These are phyloP conservation scores for Globisporangium mamillatum DNA, from an alignment of 352 stramenopile genomes.

Conservation along the genomic window DNA sequence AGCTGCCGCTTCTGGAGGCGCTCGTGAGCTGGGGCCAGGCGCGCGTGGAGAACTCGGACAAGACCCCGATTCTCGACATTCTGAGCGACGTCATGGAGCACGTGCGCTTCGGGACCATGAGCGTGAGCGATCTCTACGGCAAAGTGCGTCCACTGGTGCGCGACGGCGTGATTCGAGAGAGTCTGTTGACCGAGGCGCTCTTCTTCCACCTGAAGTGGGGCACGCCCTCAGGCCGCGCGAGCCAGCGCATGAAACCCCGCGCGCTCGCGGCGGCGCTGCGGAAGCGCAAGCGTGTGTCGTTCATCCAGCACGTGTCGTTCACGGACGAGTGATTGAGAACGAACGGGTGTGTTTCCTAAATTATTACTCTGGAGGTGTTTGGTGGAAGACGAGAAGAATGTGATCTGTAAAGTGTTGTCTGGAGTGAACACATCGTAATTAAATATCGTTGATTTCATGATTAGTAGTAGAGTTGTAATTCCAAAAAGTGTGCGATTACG, in stretches of 20 bases:
- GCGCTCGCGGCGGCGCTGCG: constrained; percentile 57
- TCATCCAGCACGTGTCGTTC: constrained; percentile 88
- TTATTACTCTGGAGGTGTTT: not conserved
- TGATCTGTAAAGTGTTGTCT: not conserved
- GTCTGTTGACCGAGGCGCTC: constrained; percentile 74
- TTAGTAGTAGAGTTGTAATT: constrained; percentile 5
- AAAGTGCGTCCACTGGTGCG: constrained; percentile 79
- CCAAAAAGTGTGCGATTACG: not conserved
- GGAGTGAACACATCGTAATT: not conserved
- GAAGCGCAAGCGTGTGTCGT: constrained; percentile 86
- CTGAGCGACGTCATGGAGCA: constrained; percentile 78
- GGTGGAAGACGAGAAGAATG: not conserved
- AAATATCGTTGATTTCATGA: not conserved
- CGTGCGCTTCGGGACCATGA: constrained; percentile 86
- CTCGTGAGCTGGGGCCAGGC: constrained; percentile 78
- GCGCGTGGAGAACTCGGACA: constrained; percentile 45
- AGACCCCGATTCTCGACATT: constrained; percentile 46
- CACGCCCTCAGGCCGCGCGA: constrained; percentile 51
- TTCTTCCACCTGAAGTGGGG: constrained; percentile 88
- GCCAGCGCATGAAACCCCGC: constrained; percentile 61
- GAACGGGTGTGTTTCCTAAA: not conserved
- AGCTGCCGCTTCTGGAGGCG: constrained; percentile 74
- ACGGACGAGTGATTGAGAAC: not conserved
- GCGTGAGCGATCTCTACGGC: constrained; percentile 79
- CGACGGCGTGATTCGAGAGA: constrained; percentile 62